A percentile compares a stretch with the other conserved stretches of the same genome.
These are phyloP conservation scores for Neoboletus brunneissimus DNA, from an alignment of 768 basidiomycete species.

Conservation along the genomic window DNA sequence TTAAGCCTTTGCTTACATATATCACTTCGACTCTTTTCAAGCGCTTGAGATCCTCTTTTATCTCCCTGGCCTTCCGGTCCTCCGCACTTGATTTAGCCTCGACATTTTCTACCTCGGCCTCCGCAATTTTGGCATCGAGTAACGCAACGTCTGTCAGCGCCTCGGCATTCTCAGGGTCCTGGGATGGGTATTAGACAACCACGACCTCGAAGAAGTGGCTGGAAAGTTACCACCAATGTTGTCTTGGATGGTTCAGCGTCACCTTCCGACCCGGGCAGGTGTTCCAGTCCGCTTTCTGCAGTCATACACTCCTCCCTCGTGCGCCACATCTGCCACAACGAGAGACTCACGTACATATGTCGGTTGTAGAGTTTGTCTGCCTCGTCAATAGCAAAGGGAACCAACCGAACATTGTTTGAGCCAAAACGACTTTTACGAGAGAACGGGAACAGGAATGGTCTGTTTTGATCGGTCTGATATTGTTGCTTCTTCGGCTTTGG, in stretches of 20 bases:
- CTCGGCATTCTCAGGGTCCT: constrained; percentile 63
- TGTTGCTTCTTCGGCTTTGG: constrained; percentile 97
- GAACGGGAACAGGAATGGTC: constrained; percentile 96
- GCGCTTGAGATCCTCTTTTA: constrained; percentile 79
- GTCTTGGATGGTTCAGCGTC: constrained; percentile 53
- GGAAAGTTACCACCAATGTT: constrained; percentile 37
- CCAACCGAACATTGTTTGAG: constrained; percentile 57
- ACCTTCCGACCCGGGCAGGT: constrained; percentile 66
- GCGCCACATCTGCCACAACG: constrained; percentile 92
- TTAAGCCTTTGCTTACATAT: constrained; percentile 60
- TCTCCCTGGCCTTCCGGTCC: constrained; percentile 60
- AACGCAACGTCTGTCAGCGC: constrained; percentile 70
- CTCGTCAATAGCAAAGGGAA: constrained; percentile 95
- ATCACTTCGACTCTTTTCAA: constrained; percentile 89
- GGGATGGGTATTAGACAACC: constrained; percentile 4
- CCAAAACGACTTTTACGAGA: constrained; percentile 57
- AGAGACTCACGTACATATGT: constrained; percentile 87
- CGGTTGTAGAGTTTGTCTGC: constrained; percentile 86
- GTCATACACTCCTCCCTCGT: constrained; percentile 94
- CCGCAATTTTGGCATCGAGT: constrained; percentile 71
- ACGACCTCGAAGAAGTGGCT: neutral
- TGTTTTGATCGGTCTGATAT: constrained; percentile 93
- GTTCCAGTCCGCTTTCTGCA: constrained; percentile 86
- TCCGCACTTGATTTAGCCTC: constrained; percentile 51
- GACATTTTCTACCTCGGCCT: constrained; percentile 51